Evolutionary conservation across 768 basidiomycete species (phyloP), one percentile per base, ranked within the genome.

Genomic region (Tylopilus rubrobrunneus): DNA sequence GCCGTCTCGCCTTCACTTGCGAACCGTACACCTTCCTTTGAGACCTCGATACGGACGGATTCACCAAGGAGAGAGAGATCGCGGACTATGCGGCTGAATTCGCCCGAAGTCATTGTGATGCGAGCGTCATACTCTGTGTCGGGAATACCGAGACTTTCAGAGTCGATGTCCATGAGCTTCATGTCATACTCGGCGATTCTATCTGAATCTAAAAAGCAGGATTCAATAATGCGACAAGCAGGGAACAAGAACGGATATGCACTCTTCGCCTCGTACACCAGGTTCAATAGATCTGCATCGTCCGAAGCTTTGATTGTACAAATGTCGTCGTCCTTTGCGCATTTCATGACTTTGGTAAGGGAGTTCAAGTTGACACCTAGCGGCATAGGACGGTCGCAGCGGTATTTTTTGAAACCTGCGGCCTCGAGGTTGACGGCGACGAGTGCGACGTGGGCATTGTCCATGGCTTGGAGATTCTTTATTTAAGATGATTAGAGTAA

Each of bases 151-250:
- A 98, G 87, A 43, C 84, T 86, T 73, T 99, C 97, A 23, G 91
- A 78, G 70, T 99, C 96, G 66, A 99, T 99, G 65, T 98, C 96
- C 96, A 99, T 98, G 49, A 98, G 84, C 71, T 98, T 98, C 88
- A 99, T 92, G 62, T 97, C 94, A 74, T 99, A 99, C 68, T 98
- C 92, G 25, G 94, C 93, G 49, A 98, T 87, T 57, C 97, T 85
- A 70, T 97, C 96, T 5, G 86, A 82, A 72, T 85, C 95, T 97
- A 60, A 6, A 27, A 39, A 29, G 14, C 1, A 21, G 23, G 1
- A 1, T 31, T 49, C 28, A 55, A 45, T 12, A 28, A 34, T 31
- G 17, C 17, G 23, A 19, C 7, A n/a, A 17, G 10, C 25, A 12
- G 12, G 5, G 41, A 27, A 19, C 14, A 15, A 15, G 44, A 37